Evolutionary conservation across 1,284 basidiomycete genomes (phyloP), one percentile per base, ranked within the genome.

Genomic region (Cryptococcus sp.): DNA sequence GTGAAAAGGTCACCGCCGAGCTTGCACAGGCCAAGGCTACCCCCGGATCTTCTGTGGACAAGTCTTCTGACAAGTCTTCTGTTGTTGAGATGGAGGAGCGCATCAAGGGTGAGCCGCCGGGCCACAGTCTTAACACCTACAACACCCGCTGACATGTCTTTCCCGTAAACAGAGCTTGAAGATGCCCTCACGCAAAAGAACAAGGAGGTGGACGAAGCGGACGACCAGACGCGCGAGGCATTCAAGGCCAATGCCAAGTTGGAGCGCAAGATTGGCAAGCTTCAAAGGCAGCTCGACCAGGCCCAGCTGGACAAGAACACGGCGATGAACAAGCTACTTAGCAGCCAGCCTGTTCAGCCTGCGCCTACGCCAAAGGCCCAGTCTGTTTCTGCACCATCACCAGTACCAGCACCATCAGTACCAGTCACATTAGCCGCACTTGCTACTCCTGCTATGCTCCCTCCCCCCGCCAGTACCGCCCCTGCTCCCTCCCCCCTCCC

Each of bases 161-260:
- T 39, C 8, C n/a, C n/a, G n/a, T 38, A 7, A 16, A 13, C 56
- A 68, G 69, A 70, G 45, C 64, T 71, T 35, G 66, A 68, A 50
- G 49, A 55, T 6, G 56, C 65, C 11, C 56, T 69, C 33, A 67
- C 59, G 2, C 57, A 61, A 37, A 68, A 69, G 51, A 63, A 61
- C 16, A 61, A 66, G 52, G 70, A 71, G 42, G 67, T 71, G n/a
- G 70, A 71, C 55, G 67, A 67, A 46, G 68, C 68, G 6, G 68
- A 68, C 39, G 68, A 71, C 52, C 58, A 60, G 39, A 66, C 67
- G 21, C 53, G 66, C 36, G 69, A 70, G 53, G 62, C 59, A 8
- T 64, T 63, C 61, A 66, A 65, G 39, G 52, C 60, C 21, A 69
- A 70, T 20, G 58, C 59, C 20, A 69, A 67, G 50, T 54, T 71